phyloP scores from a whole-genome alignment of 2,329 filamentous ascomycete species.

The Fragosphaeria purpurea region DNA sequence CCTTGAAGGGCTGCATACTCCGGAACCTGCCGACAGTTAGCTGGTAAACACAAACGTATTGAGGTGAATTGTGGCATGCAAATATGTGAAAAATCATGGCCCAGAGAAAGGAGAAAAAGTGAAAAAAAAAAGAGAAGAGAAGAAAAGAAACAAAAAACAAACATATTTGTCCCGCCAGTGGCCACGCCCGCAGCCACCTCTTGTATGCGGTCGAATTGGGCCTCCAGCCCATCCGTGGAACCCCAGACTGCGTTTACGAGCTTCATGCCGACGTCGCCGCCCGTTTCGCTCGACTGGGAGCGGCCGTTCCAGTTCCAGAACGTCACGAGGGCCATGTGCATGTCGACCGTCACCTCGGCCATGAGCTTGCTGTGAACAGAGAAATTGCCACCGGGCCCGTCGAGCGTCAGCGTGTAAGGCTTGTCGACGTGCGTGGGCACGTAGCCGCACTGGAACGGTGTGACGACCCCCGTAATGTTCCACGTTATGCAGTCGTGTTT shows the following conservation, averaged over 20 bases:
- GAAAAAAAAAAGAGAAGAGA: no score
- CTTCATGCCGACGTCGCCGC: constrained; percentile 1
- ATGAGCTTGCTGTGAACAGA: no score
- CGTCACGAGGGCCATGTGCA: not conserved
- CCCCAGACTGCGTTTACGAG: constrained; percentile 1
- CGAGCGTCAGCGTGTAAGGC: not conserved
- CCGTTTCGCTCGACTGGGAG: not conserved
- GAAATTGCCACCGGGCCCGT: not conserved
- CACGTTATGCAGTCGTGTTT: constrained; percentile 2
- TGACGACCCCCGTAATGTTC: not conserved
- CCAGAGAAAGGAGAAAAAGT: no score
- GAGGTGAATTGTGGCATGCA: no score
- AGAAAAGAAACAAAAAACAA: no score
- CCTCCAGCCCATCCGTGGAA: not conserved
- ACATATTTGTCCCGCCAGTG: not conserved
- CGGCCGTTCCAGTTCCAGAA: constrained; percentile 5
- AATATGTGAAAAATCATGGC: no score
- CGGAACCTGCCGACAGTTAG: not conserved
- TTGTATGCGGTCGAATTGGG: not conserved
- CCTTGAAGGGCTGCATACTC: not conserved
- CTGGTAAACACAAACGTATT: not conserved
- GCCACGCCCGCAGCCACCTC: not conserved
- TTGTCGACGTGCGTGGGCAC: not conserved
- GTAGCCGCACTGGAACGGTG: constrained; percentile 2
- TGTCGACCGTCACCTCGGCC: not conserved